A percentile compares a stretch with the other conserved stretches of the same genome.
These are phyloP conservation scores for Fusarium chlamydosporum DNA, from an alignment of 2,329 filamentous ascomycete species.

Conservation along the genomic window DNA sequence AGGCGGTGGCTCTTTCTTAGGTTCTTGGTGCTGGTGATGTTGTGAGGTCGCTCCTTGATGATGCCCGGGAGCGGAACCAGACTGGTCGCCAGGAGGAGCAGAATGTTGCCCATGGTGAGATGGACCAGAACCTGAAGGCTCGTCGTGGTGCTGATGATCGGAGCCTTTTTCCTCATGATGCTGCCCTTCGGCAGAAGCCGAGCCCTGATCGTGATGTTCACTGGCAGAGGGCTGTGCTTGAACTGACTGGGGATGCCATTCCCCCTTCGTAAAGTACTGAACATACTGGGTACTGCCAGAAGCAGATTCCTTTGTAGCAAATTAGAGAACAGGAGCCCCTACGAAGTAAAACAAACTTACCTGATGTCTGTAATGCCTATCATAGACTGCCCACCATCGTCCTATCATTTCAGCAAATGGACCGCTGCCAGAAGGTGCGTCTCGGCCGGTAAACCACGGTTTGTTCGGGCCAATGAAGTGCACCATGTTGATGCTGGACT, in stretches of 20 bases:
- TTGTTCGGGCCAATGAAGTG: slow-evolving; percentile 96
- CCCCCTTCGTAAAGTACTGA: slow-evolving; percentile 69
- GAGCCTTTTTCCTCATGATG: slow-evolving; percentile 35
- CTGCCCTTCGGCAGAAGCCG: slow-evolving; percentile 27
- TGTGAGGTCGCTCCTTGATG: slow-evolving; percentile 38
- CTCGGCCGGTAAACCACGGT: slow-evolving; percentile 82
- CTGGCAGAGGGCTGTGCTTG: slow-evolving; percentile 40
- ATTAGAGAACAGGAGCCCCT: slow-evolving; percentile 20
- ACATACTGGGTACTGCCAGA: slow-evolving; percentile 57
- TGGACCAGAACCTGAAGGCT: slow-evolving; percentile 37
- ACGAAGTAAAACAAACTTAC: slow-evolving; percentile 56
- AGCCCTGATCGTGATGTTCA: slow-evolving; percentile 47
- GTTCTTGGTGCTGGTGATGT: slow-evolving; percentile 41
- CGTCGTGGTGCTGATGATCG: slow-evolving; percentile 27
- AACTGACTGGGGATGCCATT: slow-evolving; percentile 57
- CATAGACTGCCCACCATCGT: slow-evolving; percentile 95
- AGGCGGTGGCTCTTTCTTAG: slow-evolving; percentile 45
- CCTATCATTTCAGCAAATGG: slow-evolving; percentile 87
- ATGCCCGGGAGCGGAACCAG: slow-evolving; percentile 53
- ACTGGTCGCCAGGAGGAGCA: slow-evolving; percentile 53
- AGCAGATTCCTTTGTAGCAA: slow-evolving; percentile 37
- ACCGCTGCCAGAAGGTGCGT: slow-evolving; percentile 66
- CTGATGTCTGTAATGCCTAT: slow-evolving; percentile 79
- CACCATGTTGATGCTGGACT: slow-evolving; percentile 88
- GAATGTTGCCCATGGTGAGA: slow-evolving; percentile 40